Percentiles rank a stretch among this genome's conserved stretches.
Evolutionary conservation across 2,329 filamentous ascomycete species (phyloP).

Genomic region (Chrysoporthe puriensis): DNA sequence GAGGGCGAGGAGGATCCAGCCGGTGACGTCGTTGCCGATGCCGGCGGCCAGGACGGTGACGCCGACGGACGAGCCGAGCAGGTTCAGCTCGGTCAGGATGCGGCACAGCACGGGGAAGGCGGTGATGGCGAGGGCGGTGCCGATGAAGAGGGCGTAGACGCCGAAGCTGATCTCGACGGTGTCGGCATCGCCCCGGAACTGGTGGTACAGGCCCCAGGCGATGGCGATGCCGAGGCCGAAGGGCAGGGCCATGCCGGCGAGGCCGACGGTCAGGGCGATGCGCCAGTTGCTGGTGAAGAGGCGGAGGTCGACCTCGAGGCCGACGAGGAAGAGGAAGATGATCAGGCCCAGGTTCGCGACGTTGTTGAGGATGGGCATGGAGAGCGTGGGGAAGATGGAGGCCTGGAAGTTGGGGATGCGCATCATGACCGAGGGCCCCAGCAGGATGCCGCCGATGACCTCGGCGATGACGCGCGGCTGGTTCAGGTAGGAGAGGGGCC

Average conservation of each 20-base stretch:
- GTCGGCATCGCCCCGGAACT: conserved; percentile 60
- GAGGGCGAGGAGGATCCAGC: conserved; percentile 90
- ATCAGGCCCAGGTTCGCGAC: conserved; percentile 84
- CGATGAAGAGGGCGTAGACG: conserved; percentile 74
- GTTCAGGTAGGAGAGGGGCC: conserved; percentile 69
- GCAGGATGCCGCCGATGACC: conserved; percentile 76
- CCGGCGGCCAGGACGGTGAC: conserved; percentile 88
- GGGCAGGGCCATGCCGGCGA: conserved; percentile 79
- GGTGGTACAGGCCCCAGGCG: conserved; percentile 77
- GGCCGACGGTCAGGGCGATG: conserved; percentile 74
- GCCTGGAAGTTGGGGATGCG: conserved; percentile 77
- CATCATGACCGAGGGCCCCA: conserved; percentile 88
- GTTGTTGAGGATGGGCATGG: conserved; percentile 75
- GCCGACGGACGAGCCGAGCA: conserved; percentile 81
- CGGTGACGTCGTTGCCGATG: conserved; percentile 88
- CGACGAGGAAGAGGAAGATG: conserved; percentile 85
- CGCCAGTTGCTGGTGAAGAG: conserved; percentile 81
- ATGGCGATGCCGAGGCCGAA: conserved; percentile 83
- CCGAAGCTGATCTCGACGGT: conserved; percentile 51
- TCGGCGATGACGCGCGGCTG: conserved; percentile 81
- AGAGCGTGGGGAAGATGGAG: conserved; percentile 75
- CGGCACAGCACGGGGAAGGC: conserved; percentile 90
- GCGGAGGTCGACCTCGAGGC: conserved; percentile 82
- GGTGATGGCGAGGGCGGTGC: conserved; percentile 91
- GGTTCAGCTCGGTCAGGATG: conserved; percentile 87